Base-by-base conservation (phyloP, 2,329 filamentous ascomycete genomes). In the Corniculantispora saksenae region DNA sequence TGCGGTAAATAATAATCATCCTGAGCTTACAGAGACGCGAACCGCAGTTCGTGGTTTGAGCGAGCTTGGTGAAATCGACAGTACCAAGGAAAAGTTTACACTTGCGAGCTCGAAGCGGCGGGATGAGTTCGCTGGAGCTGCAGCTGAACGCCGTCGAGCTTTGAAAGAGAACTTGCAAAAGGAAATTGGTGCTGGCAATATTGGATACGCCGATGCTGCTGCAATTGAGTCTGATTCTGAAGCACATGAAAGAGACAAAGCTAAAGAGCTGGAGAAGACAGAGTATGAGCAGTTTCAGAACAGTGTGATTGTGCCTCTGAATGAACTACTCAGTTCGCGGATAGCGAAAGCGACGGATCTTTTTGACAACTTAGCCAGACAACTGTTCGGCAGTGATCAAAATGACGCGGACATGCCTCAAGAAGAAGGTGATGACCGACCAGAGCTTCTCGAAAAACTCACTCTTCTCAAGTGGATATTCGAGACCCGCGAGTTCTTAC, bases 381-480 rank as follows among this genome's bases (percentile, higher is more conserved):
- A 89, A 51, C 83, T 97, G 0, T 91, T 91, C 67, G 88, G 88
- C 60, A 90, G 92, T 67, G 76, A 73, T 21, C 73, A 76, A 29
- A 78, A 90, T 86, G 65, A 90, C 86, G 74, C 93, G 0, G 94
- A 97, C 72, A 88, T 93, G 76, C 91, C 93, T 0, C 94, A 97
- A 75, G 93, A 97, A 76, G 94, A 97, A 79, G 94, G 95, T 21
- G 94, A 98, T 70, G 94, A 97, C 75, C 89, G 94, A 74, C 95
- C 95, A 0, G 95, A 99, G 77, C 84, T 98, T 0, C 82, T 98
- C 2, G 95, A 99, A 77, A 97, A 97, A 78, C 83, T 99, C 15
- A 98, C 94, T 0, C 86, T 97, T 56, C 83, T 98, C 17, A 99
- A 98, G 73, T 98, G 95, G 94, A 88, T 98, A 10, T 98, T 97